Evolutionary conservation across 2,329 filamentous ascomycete genomes (phyloP).

Genomic region (Ophiostoma sp.): DNA sequence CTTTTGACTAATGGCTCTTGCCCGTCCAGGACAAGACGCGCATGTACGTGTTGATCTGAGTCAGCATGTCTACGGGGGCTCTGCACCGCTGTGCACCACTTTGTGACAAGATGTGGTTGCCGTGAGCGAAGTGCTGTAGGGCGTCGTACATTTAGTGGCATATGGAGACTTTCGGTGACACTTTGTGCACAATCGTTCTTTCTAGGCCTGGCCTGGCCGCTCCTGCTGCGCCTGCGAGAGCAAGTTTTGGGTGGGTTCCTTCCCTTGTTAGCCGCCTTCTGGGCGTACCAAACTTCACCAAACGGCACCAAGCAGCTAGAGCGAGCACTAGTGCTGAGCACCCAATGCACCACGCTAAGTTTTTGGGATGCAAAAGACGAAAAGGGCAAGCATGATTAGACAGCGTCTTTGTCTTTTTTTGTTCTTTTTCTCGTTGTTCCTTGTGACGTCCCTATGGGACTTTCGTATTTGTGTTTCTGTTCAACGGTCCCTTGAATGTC

Average conservation of each 20-base stretch:
- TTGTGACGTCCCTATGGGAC: too few species aligned
- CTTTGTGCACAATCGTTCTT: background rate
- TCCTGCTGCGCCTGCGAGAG: slow-evolving; percentile 12
- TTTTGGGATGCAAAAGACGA: background rate
- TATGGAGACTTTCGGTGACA: background rate
- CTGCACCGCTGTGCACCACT: background rate
- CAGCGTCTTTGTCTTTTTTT: background rate
- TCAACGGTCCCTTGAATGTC: background rate
- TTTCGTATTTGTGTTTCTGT: background rate
- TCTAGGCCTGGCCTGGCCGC: background rate
- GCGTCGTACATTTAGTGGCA: background rate
- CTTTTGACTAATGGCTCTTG: background rate
- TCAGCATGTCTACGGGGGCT: background rate
- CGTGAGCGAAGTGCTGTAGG: background rate
- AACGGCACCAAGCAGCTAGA: background rate
- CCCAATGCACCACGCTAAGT: background rate
- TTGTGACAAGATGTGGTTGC: background rate
- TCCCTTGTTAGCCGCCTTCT: background rate
- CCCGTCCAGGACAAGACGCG: background rate
- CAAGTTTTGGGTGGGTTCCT: slow-evolving; percentile 11
- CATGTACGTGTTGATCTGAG: background rate
- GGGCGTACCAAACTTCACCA: background rate
- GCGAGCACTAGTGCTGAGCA: background rate
- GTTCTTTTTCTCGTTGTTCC: background rate
- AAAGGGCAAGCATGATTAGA: slow-evolving; percentile 8